These are phyloP conservation scores for thale cress (Arabidopsis thaliana) DNA, from an alignment of 345 rosid genomes.

Conservation along the genomic window TAIR10.1 NC_003071.7:13063001-13063500, in stretches of 20 bases:
- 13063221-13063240: neutral
- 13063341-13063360: neutral
- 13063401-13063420: neutral
- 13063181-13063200: neutral
- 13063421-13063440: neutral
- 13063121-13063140: too few species aligned
- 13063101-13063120: too few species aligned
- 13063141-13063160: too few species aligned
- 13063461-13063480: neutral
- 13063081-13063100: too few species aligned
- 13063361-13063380: neutral
- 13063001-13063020: too few species aligned
- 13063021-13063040: too few species aligned
- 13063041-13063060: too few species aligned
- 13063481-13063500: neutral
- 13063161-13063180: too few species aligned
- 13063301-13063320: too few species aligned
- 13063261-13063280: neutral
- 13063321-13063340: neutral
- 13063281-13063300: neutral
- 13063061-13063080: too few species aligned
- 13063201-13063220: neutral
- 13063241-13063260: neutral
- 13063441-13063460: neutral
- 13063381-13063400: neutral